Evolutionary conservation across 1,139 yeast genomes (phyloP), one percentile per base, ranked within the genome.

Genomic region (Magnusiomyces tetraspermus): DNA sequence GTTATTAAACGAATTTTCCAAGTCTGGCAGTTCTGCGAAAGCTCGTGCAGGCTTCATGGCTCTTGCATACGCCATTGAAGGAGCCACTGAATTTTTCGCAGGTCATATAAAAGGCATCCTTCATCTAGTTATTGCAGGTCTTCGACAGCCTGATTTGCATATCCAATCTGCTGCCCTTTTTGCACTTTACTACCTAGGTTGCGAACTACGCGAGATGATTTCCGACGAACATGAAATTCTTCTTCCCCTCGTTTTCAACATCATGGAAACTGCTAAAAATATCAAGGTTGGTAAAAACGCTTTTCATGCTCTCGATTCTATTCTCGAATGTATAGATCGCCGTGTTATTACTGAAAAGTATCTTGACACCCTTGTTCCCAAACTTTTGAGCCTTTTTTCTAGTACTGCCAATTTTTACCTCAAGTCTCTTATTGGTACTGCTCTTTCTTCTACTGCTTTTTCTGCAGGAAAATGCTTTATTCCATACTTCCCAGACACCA

Each of bases 401-500:
- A 81, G 84, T 41, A 69, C 76, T 46, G 77, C 79, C 61, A 77
- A 80, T 55, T 75, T 88, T 41, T 77, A 85, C 47, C 78, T 92
- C 67, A 87, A 85, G 73, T 78, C 92, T 49, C 86, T 95, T 52
- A 86, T 92, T 64, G 96, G 92, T 55, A 86, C 96, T 53, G 97
- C 97, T 38, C 85, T 92, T 66, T 97, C 97, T 53, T 89, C 97
- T 41, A 88, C 96, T 57, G 98, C 98, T 42, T 89, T 84, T 64
- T 95, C 98, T 53, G 82, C 96, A 51, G 96, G 97, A 69, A 83
- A 83, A 63, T 78, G 85, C 43, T 92, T 87, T 71, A 74, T 78
- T 58, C 97, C 97, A 57, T 92, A 77, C 74, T 90, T 90, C 71
- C 79, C 82, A 66, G 79, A 81, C 59, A 85, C 97, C 51, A 80